A percentile compares a stretch with the other conserved stretches of the same genome.
Conservation (phyloP, 768 basidiomycete species). For the Paxillus rubicundulus region DNA sequence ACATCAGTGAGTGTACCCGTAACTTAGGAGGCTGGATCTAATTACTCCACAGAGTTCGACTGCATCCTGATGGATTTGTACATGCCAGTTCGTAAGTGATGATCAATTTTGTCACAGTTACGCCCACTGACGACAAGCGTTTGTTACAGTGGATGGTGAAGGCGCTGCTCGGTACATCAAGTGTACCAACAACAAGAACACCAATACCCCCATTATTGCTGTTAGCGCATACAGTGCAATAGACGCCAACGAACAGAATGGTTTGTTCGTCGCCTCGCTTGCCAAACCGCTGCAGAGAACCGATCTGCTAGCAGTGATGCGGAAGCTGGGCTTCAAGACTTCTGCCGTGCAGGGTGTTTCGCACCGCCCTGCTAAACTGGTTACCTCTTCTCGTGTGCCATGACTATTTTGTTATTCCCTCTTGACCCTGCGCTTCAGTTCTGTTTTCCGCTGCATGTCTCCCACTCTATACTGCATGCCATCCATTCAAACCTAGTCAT, state of each 20-base stretch:
- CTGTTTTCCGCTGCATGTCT: conserved; percentile 32
- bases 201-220: conserved; percentile 87
- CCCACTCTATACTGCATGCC: conserved; percentile 26
- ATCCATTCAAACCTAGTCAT: conserved; percentile 26
- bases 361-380: conserved; percentile 49
- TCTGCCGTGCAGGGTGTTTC: conserved; percentile 62
- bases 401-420: conserved; percentile 25
- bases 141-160: conserved; percentile 84
- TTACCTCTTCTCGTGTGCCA: conserved; percentile 34
- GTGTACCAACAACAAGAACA: conserved; percentile 94
- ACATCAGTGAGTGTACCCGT: conserved; percentile 72
- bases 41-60: conserved; percentile 71
- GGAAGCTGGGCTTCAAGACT: conserved; percentile 88
- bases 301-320: conserved; percentile 78
- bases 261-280: conserved; percentile 76
- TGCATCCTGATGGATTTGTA: conserved; percentile 94
- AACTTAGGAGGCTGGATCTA: background rate
- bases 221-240: conserved; percentile 83
- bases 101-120: background rate
- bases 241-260: conserved; percentile 61
- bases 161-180: conserved; percentile 96
- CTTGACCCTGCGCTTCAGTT: conserved; percentile 25
- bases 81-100: conserved; percentile 83
- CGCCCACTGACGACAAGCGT: conserved; percentile 9
- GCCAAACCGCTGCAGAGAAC: conserved; percentile 89